A percentile compares a stretch with the other conserved stretches of the same genome.
These are phyloP conservation scores for Boletus rubescentipes DNA, from an alignment of 768 basidiomycete genomes.

Conservation along the genomic window DNA sequence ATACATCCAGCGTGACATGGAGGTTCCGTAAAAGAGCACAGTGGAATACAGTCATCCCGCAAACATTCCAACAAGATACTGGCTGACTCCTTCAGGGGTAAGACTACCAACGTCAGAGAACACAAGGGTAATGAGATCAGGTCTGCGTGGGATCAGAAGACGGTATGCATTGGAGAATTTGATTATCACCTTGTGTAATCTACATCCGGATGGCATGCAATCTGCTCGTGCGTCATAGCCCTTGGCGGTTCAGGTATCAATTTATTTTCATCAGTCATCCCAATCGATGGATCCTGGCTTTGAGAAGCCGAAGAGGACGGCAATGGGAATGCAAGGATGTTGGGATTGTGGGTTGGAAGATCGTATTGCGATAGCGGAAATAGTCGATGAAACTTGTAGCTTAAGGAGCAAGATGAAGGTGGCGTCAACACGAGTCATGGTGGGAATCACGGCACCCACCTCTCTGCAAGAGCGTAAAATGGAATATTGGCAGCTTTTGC, in stretches of 20 bases:
- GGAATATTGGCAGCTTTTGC: constrained; percentile 94
- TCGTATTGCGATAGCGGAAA: constrained; percentile 93
- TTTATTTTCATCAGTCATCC: constrained; percentile 1
- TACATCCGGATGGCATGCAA: constrained; percentile 80
- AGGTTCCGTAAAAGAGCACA: constrained; percentile 1
- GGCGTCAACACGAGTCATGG: constrained; percentile 20
- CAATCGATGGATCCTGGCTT: constrained; percentile 2
- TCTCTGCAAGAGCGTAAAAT: constrained; percentile 93
- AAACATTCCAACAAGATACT: constrained; percentile 95
- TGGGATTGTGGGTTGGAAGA: constrained; percentile 77
- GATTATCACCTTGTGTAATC: constrained; percentile 83
- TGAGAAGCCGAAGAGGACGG: constrained; percentile 20
- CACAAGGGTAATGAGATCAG: constrained; percentile 91
- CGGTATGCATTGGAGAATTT: constrained; percentile 9
- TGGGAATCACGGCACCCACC: constrained; percentile 43
- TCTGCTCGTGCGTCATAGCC: constrained; percentile 77
- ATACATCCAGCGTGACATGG: constrained; percentile 5
- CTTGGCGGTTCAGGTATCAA: constrained; percentile 9
- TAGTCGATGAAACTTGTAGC: constrained; percentile 96
- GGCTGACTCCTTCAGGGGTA: constrained; percentile 91
- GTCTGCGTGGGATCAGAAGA: constrained; percentile 47
- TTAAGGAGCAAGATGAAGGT: constrained; percentile 35
- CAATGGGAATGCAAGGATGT: constrained; percentile 68
- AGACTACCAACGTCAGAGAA: constrained; percentile 93
- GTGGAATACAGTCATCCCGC: constrained; percentile 50